Base-by-base conservation (phyloP, 2,329 filamentous ascomycete genomes). In the Fusarium sp. region DNA sequence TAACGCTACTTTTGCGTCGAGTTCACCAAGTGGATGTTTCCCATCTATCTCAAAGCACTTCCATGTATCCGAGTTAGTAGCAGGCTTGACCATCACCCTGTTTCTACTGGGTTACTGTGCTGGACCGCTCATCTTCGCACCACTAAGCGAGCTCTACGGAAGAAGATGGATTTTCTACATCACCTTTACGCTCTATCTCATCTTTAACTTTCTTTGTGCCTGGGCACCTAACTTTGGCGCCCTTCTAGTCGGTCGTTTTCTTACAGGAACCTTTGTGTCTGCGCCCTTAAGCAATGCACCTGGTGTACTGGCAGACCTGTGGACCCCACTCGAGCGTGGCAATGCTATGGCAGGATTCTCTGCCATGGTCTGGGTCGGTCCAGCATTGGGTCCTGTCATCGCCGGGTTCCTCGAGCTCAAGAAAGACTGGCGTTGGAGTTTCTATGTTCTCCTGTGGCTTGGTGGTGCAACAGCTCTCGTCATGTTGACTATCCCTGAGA, bases 381-480 rank as follows among this genome's bases (percentile, higher is more conserved):
- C 91, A 10, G 85, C 96, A 2, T 48, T 74, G 32, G 67, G 67
- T 11, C 71, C 71, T 17, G 65, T 74, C 13, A 87, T 90, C 12
- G 93, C 93, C 69, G 93, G 92, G 12, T 96, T 90, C 76, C 82
- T 95, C 2, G 85, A 86, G 15, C 90, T 93, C 74, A 87, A 86
- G 2, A 81, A 83, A 0, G 90, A 91, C 20, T 95, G 93, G 93
- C 83, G 92, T 71, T 67, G 64, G 64, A 67, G 63, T 33, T 67
- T 67, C 38, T 67, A 37, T 45, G 64, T 67, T 4, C 44, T 67
- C 32, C 44, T 67, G 12, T 95, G 92, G 92, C 83, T 95, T 1
- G 94, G 94, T 81, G 94, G 91, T 90, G 87, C 95, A 70, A 92
- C 94, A 75, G 83, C 94, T 13, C 94, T 96, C 73, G 78, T 95